Base-by-base conservation (phyloP, 371 early-diverging fungal species). In the Haplosporangium sp. region DNA sequence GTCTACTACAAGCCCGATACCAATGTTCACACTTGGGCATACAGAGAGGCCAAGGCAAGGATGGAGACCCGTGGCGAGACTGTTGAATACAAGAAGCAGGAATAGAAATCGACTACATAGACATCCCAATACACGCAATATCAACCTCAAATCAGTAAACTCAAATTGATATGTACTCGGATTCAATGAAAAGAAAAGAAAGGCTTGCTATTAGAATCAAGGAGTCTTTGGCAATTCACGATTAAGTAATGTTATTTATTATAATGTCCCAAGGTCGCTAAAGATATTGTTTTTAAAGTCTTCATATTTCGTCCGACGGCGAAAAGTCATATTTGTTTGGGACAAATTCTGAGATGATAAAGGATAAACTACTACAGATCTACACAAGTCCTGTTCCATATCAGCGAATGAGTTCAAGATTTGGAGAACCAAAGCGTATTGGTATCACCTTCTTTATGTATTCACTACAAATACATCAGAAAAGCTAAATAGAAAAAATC, bases 1-100 rank as follows among this genome's bases (percentile, higher is more conserved):
- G 74, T 88, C 66, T 87, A 88, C 77, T 92, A 92, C 85, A 90
- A 90, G 85, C 92, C 92, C 67, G 89, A 92, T 77, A 88, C 88
- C 63, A 90, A 88, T 65, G 48, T 86, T 50, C 74, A 79, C 47
- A 71, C 76, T 42, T 86, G 86, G 86, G 86, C 86, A 39, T 68
- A 71, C 61, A 67, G 61, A 40, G 86, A 86, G 71, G 86, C 86
- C 40, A 74, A 85, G 74, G 82, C 72, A 67, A 75, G 85, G 60
- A 72, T 86, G 79, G 77, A 72, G 50, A 84, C 75, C 55, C 76
- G 84, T 56, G 85, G 85, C 39, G 82, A 79, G 71, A 35, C 61
- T 20, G 65, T 76, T 48, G 82, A 82, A 50, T 84, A 86, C 72
- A 76, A 82, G 75, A 67, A 74, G 62, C 67, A 73, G 65, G 71